These are phyloP conservation scores for Phylloporus rhodoxanthus DNA, from an alignment of 768 basidiomycete genomes.

Conservation along the genomic window DNA sequence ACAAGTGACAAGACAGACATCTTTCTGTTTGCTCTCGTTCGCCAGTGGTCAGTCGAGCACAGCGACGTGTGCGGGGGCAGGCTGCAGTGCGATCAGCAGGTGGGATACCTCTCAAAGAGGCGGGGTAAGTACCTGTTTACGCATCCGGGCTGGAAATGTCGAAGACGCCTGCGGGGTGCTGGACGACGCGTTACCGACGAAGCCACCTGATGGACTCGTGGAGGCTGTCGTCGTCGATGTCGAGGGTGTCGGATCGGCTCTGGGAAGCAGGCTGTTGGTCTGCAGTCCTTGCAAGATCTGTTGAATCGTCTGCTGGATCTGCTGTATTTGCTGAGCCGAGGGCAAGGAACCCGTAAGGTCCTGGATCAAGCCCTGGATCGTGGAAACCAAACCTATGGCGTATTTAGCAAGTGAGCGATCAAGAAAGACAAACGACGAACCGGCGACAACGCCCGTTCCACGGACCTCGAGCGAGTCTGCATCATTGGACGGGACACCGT, in stretches of 20 bases:
- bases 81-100: not conserved
- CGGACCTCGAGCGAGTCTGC: slow-evolving; percentile 3
- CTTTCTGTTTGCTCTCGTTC: not conserved
- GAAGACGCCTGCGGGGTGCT: slow-evolving; percentile 1
- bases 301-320: not conserved
- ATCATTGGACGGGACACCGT: slow-evolving; percentile 13
- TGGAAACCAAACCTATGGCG: not conserved
- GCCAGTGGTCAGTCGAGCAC: not conserved
- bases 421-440: slow-evolving; percentile 1
- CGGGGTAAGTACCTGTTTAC: slow-evolving; percentile 8
- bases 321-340: not conserved
- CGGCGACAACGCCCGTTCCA: rapidly evolving
- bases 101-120: not conserved
- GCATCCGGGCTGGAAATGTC: not conserved
- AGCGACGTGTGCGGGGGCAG: not conserved
- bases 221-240: not conserved
- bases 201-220: not conserved
- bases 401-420: not conserved
- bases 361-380: not conserved
- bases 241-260: slow-evolving; percentile 3
- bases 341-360: not conserved
- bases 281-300: not conserved
- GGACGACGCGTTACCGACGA: not conserved
- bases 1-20: not conserved
- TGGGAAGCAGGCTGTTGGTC: not conserved